Conservation (phyloP, 192 early-diverging fungal species). For the Coemansia sp. region DNA sequence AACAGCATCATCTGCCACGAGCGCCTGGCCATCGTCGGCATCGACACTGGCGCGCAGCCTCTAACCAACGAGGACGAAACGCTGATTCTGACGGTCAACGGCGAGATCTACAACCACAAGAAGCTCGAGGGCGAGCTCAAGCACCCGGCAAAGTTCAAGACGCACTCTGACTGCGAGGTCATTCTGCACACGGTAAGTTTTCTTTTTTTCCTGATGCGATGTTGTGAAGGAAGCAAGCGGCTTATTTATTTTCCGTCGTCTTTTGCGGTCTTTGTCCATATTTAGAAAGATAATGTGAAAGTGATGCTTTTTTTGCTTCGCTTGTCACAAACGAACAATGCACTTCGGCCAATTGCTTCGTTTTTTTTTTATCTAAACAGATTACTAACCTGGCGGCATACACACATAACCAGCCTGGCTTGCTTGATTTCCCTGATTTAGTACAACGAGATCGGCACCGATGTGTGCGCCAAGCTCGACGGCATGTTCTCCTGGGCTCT, state of each 20-base stretch:
- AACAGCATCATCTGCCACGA: conserved; percentile 95
- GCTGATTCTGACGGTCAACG: conserved; percentile 90
- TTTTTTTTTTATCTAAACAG: no score
- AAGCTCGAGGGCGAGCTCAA: conserved; percentile 73
- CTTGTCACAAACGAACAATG: no score
- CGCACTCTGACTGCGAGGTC: conserved; percentile 97
- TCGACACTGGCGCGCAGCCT: conserved; percentile 95
- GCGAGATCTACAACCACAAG: conserved; percentile 99
- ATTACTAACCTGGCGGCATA: no score
- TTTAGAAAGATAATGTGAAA: no score
- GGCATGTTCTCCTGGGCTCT: conserved; percentile 98
- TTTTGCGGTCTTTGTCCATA: background rate
- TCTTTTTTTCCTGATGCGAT: background rate
- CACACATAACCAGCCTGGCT: no score
- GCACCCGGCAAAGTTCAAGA: conserved; percentile 77
- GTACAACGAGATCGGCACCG: conserved; percentile 84
- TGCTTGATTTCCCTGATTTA: conserved; percentile 17
- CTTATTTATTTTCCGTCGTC: background rate
- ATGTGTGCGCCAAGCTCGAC: conserved; percentile 84
- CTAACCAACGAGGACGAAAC: conserved; percentile 88
- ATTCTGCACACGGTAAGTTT: conserved; percentile 74
- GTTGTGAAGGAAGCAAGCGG: background rate
- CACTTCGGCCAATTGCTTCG: no score
- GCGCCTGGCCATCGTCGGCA: conserved; percentile 97
- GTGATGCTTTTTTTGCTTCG: no score